A percentile compares a stretch with the other conserved stretches of the same genome.
Conservation (phyloP, 345 rosid genomes). For the Corymbia maculata region DNA sequence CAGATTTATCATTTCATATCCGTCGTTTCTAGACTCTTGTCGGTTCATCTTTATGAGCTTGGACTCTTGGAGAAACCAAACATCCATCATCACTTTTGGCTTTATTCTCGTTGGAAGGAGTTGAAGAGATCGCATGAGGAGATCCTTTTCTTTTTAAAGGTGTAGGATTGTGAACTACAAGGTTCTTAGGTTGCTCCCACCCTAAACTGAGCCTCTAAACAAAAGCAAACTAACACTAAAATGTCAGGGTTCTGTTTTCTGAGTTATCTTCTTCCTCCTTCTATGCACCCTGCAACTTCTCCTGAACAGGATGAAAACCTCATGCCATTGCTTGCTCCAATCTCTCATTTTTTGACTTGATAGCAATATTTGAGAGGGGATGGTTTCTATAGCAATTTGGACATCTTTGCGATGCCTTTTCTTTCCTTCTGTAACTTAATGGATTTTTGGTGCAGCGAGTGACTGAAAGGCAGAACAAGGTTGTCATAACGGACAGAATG, state of each 20-base stretch:
- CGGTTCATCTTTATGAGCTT: not conserved
- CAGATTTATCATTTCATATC: not conserved
- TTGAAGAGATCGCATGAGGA: not conserved
- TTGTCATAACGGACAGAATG: conserved; percentile 83
- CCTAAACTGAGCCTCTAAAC: not conserved
- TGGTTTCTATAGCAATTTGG: not conserved
- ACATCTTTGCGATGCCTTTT: not conserved
- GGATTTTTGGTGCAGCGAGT: conserved; percentile 33
- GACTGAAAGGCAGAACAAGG: conserved; percentile 50
- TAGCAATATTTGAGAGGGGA: not conserved
- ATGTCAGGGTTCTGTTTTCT: not conserved
- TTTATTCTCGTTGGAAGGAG: not conserved
- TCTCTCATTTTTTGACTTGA: not conserved
- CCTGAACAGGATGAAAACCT: not conserved
- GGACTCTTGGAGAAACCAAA: not conserved
- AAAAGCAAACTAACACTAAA: not conserved
- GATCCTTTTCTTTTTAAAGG: not conserved
- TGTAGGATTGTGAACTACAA: not conserved
- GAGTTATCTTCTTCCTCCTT: not conserved
- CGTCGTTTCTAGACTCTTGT: not conserved
- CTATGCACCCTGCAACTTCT: not conserved
- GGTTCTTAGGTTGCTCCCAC: not conserved
- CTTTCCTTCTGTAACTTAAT: not conserved
- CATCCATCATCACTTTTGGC: not conserved
- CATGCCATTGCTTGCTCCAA: not conserved